Evolutionary conservation across 352 stramenopile genomes (phyloP), one percentile per base, ranked within the genome.

Genomic region (Globisporangium alternatum): DNA sequence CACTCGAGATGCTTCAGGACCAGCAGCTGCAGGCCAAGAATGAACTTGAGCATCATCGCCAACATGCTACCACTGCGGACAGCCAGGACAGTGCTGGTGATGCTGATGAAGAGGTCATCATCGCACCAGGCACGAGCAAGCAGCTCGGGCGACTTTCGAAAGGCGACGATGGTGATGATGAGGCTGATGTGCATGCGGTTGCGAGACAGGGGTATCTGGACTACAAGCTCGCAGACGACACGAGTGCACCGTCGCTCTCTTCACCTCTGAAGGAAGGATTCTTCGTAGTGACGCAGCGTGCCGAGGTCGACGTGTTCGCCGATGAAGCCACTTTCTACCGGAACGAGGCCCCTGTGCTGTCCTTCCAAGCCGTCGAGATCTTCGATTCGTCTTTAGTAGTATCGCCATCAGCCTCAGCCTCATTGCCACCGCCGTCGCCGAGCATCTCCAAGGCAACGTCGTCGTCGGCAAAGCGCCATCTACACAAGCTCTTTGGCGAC

Each of bases 1-100:
- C 81, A 3, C 62, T 88, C 9, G 78, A 88, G 45, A 77, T 89
- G 71, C 60, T 91, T 1, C 70, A 80, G 31, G 75, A 86, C 0
- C 80, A 91, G 49, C 63, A 78, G 6, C 30, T 79, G 0, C 70
- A 88, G 17, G 74, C 60, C 0, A 63, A 75, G 31, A 22, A 53
- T 0, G 53, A 35, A 17, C 51, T 30, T 13, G 30, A 41, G 30
- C 51, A 28, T 8, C 51, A 43, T 13, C 28, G 41, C 17, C 49
- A 28, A 2, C 13, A n/a, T 19, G 39, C 22, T 1, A 7, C 2
- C 21, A 41, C 45, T 49, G 9, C 5, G 30, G 0, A 12, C 2
- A 22, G 3, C 10, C n/a, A 47, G 22, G 9, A 35, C 9, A 9
- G 17, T 9, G 41, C 5, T 28, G 60, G 7, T 13, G 25, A 17